Evolutionary conservation across 1,139 yeast species (phyloP).

Genomic region (Starmera stellimalicola): DNA sequence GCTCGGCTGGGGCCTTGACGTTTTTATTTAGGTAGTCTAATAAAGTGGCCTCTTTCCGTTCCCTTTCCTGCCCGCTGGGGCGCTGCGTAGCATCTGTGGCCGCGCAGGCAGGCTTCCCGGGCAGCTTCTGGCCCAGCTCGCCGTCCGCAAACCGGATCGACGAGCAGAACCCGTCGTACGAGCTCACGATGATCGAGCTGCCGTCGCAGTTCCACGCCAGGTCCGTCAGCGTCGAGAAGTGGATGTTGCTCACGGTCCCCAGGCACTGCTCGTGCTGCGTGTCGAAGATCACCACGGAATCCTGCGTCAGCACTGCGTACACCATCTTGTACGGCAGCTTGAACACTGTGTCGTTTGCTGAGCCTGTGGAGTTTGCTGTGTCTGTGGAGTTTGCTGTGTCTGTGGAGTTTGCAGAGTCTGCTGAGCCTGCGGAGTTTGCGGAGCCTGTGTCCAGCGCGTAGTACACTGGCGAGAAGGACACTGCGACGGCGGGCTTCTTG

Average conservation of each 20-base stretch:
- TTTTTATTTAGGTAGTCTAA: too few species aligned
- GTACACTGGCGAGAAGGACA: conserved; percentile 62
- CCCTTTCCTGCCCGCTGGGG: conserved; percentile 4
- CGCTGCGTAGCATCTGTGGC: conserved; percentile 1
- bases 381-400: conserved; percentile 6
- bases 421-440: too few species aligned
- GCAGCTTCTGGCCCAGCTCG: conserved; percentile 49
- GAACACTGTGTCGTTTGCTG: conserved; percentile 24
- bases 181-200: conserved; percentile 57
- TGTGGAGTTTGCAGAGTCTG: too few species aligned
- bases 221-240: conserved; percentile 84
- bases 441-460: conserved; percentile 42
- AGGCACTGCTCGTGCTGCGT: conserved; percentile 62
- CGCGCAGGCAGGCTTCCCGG: too few species aligned
- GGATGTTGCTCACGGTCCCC: conserved; percentile 69
- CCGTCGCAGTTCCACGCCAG: conserved; percentile 81
- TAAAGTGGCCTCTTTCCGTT: too few species aligned
- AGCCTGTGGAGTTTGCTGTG: conserved; percentile 8
- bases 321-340: conserved; percentile 66
- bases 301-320: conserved; percentile 91
- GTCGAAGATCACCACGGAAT: conserved; percentile 74
- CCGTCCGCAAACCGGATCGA: conserved; percentile 41
- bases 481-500: conserved; percentile 75
- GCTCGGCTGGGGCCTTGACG: too few species aligned
- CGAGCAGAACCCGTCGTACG: conserved; percentile 93